Base-by-base conservation (phyloP, 495 filamentous ascomycete species). In the Clohesyomyces aquaticus region DNA sequence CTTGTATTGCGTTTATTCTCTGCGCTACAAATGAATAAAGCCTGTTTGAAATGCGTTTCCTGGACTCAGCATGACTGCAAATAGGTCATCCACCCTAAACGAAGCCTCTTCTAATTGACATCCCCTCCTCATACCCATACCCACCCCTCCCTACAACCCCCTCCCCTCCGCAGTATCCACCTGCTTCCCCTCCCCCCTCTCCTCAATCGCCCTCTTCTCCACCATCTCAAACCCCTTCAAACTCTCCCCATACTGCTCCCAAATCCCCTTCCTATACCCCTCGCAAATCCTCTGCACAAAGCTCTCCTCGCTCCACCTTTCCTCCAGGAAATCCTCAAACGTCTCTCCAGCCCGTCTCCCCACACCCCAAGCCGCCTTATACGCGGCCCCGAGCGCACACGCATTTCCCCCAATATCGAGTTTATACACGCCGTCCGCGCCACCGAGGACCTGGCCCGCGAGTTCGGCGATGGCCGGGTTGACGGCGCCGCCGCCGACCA, bases 381-480 rank as follows among this genome's bases (percentile, higher is more conserved):
- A 96, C n/a, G 93, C 94, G 18, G 91, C 91, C 11, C 93, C 94
- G 9, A 98, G 75, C 19, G 93, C 94, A 75, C 94, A 98, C 27
- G 94, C 93, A 76, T 96, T 96, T 4, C 92, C 91, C n/a, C 93
- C 92, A 22, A 97, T 88, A 74, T 98, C 93, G 2, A 98, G 83
- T 76, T 86, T 86, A 71, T 90, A 98, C 18, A 98, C 89, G 9
- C 94, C 94, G 55, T 98, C 94, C 3, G 79, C 80, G 4, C 91
- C 90, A 22, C 94, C 94, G 2, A 98, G 83, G 8, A 97, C 90
- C 71, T 96, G 87, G 12, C 91, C 94, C 4, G 90, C 83, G 23
- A 91, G 79, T 45, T 85, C 76, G 9, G 90, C 87, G 70, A 98
- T 96, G 8, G 93, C 91, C 22, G 87, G 84, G 79, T 96, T 98